Conservation (phyloP, 1,284 basidiomycete genomes). For the Crucibulum cyathiforme region DNA sequence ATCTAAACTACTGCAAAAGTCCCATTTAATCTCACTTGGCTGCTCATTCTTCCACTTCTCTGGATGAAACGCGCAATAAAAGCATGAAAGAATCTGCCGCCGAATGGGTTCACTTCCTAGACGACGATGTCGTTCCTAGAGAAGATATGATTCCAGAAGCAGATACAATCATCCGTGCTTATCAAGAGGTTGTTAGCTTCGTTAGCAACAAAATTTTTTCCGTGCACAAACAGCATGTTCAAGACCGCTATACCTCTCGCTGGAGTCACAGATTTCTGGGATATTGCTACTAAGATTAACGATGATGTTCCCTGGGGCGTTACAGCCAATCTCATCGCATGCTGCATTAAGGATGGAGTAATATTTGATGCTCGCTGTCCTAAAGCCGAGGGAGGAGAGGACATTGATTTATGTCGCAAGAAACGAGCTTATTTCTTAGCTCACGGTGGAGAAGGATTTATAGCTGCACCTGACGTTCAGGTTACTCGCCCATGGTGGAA, state of each 20-base stretch:
- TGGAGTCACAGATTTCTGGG: constrained; percentile 67
- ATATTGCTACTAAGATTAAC: constrained; percentile 58
- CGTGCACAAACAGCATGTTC: constrained; percentile 52
- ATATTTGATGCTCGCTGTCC: constrained; percentile 55
- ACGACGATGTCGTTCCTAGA: constrained; percentile 61
- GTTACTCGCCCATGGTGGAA: constrained; percentile 68
- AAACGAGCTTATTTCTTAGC: constrained; percentile 49
- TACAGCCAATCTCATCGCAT: constrained; percentile 61
- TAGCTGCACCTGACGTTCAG: constrained; percentile 51
- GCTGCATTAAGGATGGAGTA: constrained; percentile 52
- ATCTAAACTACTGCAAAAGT: too few relatives aligned
- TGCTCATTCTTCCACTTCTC: too few relatives aligned
- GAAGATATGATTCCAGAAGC: constrained; percentile 50
- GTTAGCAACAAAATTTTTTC: constrained; percentile 58
- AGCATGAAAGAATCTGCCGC: constrained; percentile 55
- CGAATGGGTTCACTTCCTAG: constrained; percentile 59
- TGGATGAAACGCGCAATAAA: constrained; percentile 49
- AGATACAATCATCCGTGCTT: constrained; percentile 52
- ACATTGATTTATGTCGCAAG: constrained; percentile 63
- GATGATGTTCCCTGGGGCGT: constrained; percentile 66
- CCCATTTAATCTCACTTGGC: too few relatives aligned
- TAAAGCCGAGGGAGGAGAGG: constrained; percentile 69
- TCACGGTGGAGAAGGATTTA: constrained; percentile 48
- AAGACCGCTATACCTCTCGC: constrained; percentile 61
- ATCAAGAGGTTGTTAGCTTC: constrained; percentile 59